Evolutionary conservation across 2,329 filamentous ascomycete genomes (phyloP).

Genomic region (Fusarium sp.): DNA sequence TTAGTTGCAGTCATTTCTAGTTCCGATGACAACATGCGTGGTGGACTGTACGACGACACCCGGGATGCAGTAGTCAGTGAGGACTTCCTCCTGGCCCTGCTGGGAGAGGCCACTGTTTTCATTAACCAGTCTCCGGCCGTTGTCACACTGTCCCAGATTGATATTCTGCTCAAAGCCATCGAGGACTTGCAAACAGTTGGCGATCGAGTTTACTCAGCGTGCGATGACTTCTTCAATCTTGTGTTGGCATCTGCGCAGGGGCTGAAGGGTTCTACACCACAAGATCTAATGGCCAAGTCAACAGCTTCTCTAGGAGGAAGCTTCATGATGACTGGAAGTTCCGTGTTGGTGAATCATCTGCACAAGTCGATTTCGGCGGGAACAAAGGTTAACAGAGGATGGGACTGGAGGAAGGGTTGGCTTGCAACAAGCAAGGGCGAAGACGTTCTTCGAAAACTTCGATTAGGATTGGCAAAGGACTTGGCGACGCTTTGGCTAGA

Average conservation of each 20-base stretch:
- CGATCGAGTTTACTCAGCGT: constrained; percentile 77
- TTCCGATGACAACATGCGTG: constrained; percentile 90
- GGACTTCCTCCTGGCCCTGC: constrained; percentile 84
- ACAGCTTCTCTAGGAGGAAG: constrained; percentile 66
- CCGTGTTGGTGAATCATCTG: constrained; percentile 74
- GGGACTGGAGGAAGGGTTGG: constrained; percentile 86
- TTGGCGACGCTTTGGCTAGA: constrained; percentile 77
- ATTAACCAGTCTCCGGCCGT: constrained; percentile 68
- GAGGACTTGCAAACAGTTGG: constrained; percentile 84
- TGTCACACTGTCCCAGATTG: constrained; percentile 79
- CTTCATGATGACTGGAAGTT: constrained; percentile 79
- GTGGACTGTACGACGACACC: constrained; percentile 85
- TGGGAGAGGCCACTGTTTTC: constrained; percentile 87
- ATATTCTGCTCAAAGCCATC: constrained; percentile 79
- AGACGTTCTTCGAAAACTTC: constrained; percentile 79
- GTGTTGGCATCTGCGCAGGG: constrained; percentile 79
- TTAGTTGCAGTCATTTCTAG: constrained; percentile 87
- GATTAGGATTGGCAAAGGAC: constrained; percentile 80
- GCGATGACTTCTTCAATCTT: constrained; percentile 82
- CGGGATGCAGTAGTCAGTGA: constrained; percentile 88
- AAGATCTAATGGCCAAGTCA: constrained; percentile 73
- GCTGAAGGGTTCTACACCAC: constrained; percentile 71
- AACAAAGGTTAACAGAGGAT: constrained; percentile 69
- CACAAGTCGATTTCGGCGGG: constrained; percentile 71
- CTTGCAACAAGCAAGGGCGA: constrained; percentile 71